Evolutionary conservation across 352 stramenopile genomes (phyloP).

Genomic region (Elongisporangium anandrum): DNA sequence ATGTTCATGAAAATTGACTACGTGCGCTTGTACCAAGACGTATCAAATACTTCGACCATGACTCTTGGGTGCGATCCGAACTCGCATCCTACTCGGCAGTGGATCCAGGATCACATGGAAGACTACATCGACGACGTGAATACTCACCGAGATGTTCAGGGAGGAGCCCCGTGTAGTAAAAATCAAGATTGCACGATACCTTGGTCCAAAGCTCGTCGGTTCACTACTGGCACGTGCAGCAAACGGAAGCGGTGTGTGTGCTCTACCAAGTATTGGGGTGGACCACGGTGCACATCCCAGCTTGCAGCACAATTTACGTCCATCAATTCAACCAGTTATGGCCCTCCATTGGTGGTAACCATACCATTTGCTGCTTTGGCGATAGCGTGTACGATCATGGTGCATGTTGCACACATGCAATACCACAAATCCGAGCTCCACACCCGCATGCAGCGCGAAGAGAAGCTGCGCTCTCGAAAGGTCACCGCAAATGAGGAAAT

Average conservation of each 20-base stretch:
- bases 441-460: neutral
- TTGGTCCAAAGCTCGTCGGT: conserved; percentile 25
- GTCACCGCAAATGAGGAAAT: conserved; percentile 19
- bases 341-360: conserved; percentile 23
- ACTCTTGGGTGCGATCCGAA: conserved; percentile 47
- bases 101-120: conserved; percentile 55
- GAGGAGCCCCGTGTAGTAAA: conserved; percentile 43
- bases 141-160: conserved; percentile 38
- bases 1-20: conserved; percentile 88
- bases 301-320: conserved; percentile 13
- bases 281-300: conserved; percentile 58
- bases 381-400: conserved; percentile 3
- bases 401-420: neutral
- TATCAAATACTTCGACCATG: conserved; percentile 36
- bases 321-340: conserved; percentile 13
- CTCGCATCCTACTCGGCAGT: conserved; percentile 61
- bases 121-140: conserved; percentile 67
- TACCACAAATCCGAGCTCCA: neutral
- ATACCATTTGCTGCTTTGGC: conserved; percentile 19
- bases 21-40: conserved; percentile 72
- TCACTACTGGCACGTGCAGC: conserved; percentile 55
- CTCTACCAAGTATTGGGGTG: conserved; percentile 53
- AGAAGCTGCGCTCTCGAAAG: conserved; percentile 6
- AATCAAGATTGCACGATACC: conserved; percentile 61
- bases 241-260: conserved; percentile 39